A percentile compares a stretch with the other conserved stretches of the same genome.
Evolutionary conservation across 106 monocot species (phyloP).

Genomic region (Dioscorea zingiberensis): DNA sequence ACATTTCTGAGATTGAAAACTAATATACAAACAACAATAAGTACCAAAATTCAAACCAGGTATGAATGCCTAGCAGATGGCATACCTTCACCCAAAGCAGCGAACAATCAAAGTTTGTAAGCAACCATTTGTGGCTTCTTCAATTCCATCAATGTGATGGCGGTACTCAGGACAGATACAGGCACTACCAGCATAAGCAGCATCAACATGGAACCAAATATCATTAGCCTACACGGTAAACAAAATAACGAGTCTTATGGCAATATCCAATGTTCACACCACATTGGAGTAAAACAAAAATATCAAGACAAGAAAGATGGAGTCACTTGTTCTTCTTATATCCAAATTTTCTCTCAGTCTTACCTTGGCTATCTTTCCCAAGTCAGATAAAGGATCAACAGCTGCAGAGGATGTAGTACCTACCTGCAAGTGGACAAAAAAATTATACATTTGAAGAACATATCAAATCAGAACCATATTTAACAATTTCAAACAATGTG

Average conservation of each 20-base stretch:
- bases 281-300: no score
- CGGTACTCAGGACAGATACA: slow-evolving; percentile 91
- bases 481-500: no score
- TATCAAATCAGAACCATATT: no score
- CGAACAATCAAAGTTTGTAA: slow-evolving; percentile 94
- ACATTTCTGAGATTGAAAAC: no score
- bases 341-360: background rate
- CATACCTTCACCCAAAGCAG: slow-evolving; percentile 88
- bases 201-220: slow-evolving; percentile 87
- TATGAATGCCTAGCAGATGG: no score
- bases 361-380: slow-evolving; percentile 77
- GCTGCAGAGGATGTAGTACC: slow-evolving; percentile 90
- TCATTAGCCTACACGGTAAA: slow-evolving; percentile 27
- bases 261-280: no score
- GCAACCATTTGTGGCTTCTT: slow-evolving; percentile 90
- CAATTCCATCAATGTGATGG: slow-evolving; percentile 72
- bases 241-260: background rate
- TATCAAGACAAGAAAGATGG: no score
- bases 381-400: slow-evolving; percentile 60
- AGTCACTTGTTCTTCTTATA: no score
- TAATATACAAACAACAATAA: no score
- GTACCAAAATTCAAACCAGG: no score
- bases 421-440: slow-evolving; percentile 35
- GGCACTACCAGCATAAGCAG: slow-evolving; percentile 94
- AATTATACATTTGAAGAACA: no score